Evolutionary conservation across 1,284 basidiomycete genomes (phyloP).

Genomic region (Stereum hirsutum): DNA sequence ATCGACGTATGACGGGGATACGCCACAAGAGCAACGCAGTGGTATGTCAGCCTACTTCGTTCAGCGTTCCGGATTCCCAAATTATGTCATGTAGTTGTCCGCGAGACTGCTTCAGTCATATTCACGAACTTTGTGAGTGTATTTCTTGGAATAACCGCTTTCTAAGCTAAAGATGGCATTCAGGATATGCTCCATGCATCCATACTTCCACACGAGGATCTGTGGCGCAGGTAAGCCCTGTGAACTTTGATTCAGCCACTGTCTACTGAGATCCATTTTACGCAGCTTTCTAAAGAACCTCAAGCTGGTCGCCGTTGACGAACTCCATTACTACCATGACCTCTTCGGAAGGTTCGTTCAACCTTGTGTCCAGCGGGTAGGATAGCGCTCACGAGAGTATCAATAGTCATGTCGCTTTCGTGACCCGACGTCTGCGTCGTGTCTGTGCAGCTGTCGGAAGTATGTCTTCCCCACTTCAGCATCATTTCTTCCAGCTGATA

Average conservation of each 20-base stretch:
- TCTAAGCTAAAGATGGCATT: constrained; percentile 1
- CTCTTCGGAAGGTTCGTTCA: constrained; percentile 55
- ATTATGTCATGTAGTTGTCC: constrained; percentile 35
- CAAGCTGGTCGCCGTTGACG: constrained; percentile 78
- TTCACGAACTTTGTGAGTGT: constrained; percentile 68
- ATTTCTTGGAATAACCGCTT: constrained; percentile 6
- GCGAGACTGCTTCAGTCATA: constrained; percentile 59
- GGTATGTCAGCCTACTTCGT: constrained; percentile 26
- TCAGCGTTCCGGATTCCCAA: constrained; percentile 1
- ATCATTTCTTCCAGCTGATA: neutral
- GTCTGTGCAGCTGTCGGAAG: constrained; percentile 83
- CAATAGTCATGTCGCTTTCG: constrained; percentile 69
- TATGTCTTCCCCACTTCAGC: constrained; percentile 23
- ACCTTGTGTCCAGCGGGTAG: constrained; percentile 1
- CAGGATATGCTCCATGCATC: constrained; percentile 86
- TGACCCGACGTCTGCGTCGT: constrained; percentile 69
- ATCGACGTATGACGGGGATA: constrained; percentile 87
- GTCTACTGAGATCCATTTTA: neutral
- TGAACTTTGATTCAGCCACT: constrained; percentile 10
- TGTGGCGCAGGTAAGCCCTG: constrained; percentile 76
- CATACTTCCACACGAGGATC: constrained; percentile 78
- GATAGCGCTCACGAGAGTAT: no score
- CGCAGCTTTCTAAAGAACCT: constrained; percentile 64
- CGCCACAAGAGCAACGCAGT: constrained; percentile 54
- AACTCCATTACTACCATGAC: constrained; percentile 75